These are phyloP conservation scores for Colletotrichum sp. DNA, from an alignment of 2,329 filamentous ascomycete genomes.

Conservation along the genomic window DNA sequence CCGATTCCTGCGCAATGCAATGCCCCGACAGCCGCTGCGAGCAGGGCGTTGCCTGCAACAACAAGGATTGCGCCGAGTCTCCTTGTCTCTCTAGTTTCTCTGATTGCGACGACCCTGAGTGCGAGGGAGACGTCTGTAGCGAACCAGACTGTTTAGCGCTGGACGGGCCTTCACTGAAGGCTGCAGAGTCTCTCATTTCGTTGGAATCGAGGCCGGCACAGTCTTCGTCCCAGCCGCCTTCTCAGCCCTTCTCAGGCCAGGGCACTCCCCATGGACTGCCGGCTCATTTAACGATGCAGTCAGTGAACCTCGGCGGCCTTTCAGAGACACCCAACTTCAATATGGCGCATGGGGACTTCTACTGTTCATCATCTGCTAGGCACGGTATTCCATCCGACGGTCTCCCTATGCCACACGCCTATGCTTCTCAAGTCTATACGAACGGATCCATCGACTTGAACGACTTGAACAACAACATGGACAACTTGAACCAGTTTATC, in stretches of 20 bases:
- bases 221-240: background rate
- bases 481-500: slow-evolving; percentile 1
- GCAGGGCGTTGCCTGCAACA: background rate
- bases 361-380: background rate
- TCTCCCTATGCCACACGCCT: background rate
- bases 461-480: too few relatives aligned
- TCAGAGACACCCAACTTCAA: background rate
- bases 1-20: background rate
- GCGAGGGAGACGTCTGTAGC: slow-evolving; percentile 41
- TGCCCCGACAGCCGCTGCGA: slow-evolving; percentile 24
- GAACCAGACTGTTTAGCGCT: slow-evolving; percentile 34
- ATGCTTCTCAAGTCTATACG: background rate
- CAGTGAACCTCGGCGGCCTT: background rate
- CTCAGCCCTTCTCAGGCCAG: background rate
- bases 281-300: background rate
- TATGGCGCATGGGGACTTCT: background rate
- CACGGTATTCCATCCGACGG: background rate
- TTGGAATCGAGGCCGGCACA: background rate
- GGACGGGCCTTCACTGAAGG: background rate
- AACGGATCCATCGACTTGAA: background rate
- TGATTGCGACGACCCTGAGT: slow-evolving; percentile 42
- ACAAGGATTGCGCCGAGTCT: background rate
- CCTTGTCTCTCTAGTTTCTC: background rate
- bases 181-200: background rate
- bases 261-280: background rate